A percentile compares a stretch with the other conserved stretches of the same genome.
Evolutionary conservation across 345 rosid species (phyloP).

Genomic region (Eucalyptus caleyi): DNA sequence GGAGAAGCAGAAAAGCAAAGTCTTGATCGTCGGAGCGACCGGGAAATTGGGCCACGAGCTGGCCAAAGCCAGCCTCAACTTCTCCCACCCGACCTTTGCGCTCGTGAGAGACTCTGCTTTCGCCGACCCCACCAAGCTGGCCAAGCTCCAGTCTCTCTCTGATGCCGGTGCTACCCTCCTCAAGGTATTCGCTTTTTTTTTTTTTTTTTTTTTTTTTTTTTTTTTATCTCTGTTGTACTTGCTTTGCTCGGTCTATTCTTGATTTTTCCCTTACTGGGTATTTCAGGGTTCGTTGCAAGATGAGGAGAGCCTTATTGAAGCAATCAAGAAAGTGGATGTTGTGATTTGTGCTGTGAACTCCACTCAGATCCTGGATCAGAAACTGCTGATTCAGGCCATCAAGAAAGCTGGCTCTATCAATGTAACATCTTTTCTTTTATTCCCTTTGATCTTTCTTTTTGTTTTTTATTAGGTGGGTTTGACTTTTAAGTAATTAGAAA

Average conservation of each 20-base stretch:
- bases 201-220: too few species aligned
- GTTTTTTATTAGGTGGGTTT: background rate
- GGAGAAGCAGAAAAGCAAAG: constrained; percentile 33
- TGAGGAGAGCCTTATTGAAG: constrained; percentile 46
- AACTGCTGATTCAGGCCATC: constrained; percentile 42
- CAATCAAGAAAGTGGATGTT: constrained; percentile 62
- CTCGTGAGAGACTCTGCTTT: constrained; percentile 40
- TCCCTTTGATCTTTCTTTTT: background rate
- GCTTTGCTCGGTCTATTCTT: background rate
- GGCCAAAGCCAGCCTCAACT: constrained; percentile 36
- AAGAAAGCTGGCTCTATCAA: constrained; percentile 40
- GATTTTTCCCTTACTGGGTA: background rate
- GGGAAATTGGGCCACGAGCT: constrained; percentile 53
- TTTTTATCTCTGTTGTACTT: background rate
- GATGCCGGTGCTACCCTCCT: constrained; percentile 37
- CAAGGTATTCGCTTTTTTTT: constrained; percentile 16
- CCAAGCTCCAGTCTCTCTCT: constrained; percentile 34
- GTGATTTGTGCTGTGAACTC: constrained; percentile 67
- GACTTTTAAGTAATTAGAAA: background rate
- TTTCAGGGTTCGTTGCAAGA: constrained; percentile 69
- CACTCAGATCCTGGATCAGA: constrained; percentile 61
- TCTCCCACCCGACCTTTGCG: constrained; percentile 44
- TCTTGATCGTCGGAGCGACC: constrained; percentile 62
- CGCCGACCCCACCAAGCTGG: constrained; percentile 30
- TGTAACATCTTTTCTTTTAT: constrained; percentile 8